Percentiles rank a stretch among this genome's conserved stretches.
Evolutionary conservation across 805 yeast genomes (phyloP).

Genomic region (Metschnikowia borealis): DNA sequence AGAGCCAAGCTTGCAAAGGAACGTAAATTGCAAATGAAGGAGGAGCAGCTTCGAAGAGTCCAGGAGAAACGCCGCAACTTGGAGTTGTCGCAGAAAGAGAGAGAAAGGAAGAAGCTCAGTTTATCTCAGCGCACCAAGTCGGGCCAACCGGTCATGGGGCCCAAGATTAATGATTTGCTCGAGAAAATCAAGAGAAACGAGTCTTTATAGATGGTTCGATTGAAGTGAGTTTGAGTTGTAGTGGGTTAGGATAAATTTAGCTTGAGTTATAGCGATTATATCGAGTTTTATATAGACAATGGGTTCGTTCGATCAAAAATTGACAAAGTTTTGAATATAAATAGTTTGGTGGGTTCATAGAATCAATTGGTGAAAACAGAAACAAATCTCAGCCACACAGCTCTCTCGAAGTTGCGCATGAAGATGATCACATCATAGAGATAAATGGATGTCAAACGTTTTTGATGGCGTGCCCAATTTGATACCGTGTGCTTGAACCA

Average conservation of each 20-base stretch:
- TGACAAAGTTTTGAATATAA: neutral
- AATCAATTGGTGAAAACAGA: neutral
- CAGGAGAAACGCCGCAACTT: slow-evolving; percentile 33
- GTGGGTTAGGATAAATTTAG: too few species aligned
- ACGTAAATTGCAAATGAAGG: slow-evolving; percentile 42
- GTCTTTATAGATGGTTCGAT: neutral
- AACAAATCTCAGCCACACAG: neutral
- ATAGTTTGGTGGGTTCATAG: neutral
- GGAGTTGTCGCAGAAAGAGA: slow-evolving; percentile 37
- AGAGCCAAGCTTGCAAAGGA: slow-evolving; percentile 44
- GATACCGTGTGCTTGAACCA: slow-evolving; percentile 16
- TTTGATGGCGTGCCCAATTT: slow-evolving; percentile 35
- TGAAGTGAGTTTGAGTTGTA: too few species aligned
- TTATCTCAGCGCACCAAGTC: slow-evolving; percentile 50
- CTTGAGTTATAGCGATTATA: too few species aligned
- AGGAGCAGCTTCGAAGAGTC: slow-evolving; percentile 36
- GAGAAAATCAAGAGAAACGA: slow-evolving; percentile 65
- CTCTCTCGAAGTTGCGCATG: slow-evolving; percentile 9
- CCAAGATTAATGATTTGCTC: slow-evolving; percentile 71
- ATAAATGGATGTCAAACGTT: slow-evolving; percentile 28
- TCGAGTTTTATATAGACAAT: too few species aligned
- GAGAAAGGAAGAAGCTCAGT: slow-evolving; percentile 40
- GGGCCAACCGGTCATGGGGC: slow-evolving; percentile 93
- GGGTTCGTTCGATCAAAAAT: too few species aligned
- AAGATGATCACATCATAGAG: slow-evolving; percentile 32